Evolutionary conservation across 495 filamentous ascomycete species (phyloP), one percentile per base, ranked within the genome.

Genomic region (Penicillium ucsense): DNA sequence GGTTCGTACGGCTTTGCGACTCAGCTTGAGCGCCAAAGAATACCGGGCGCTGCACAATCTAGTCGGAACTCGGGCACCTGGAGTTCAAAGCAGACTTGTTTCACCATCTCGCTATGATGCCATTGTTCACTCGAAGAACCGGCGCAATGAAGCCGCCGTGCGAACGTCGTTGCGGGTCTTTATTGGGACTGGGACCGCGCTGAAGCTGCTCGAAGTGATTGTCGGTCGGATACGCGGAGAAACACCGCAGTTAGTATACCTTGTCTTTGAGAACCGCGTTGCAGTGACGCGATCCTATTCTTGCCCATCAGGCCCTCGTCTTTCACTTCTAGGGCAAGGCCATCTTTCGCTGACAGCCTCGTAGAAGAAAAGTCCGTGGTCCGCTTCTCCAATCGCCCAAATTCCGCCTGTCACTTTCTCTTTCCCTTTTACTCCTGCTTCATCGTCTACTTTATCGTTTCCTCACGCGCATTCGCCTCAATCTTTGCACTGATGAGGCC

Each of bases 361-460:
- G 28, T 41, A 75, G 68, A 51, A 61, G 65, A 31, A 64, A 70
- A 48, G 31, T 58, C 37, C 79, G 67, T 59, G 70, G 59, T 7
- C 66, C 82, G 2, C 62, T 89, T 31, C 73, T 82, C 60, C 81
- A 79, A 48, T 85, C 82, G 3, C 74, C 85, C 1, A 84, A 84
- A 42, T 73, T 94, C 41, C 78, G 90, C 41, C 74, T 94, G 9
- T 88, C 88, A 10, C 65, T 89, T 29, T 88, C 87, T 1, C 72
- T 95, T 31, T 89, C 89, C 40, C 79, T 84, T 8, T 82, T 96
- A 41, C 75, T 98, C 31, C 75, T 97, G 35, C 73, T 94, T 51
- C 90, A 98, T 55, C 81, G 92, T 36, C 73, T 95, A 31, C 79
- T 98, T 8, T 87, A 88, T 67, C 87, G 89, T 47, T 98, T 98